Percentiles rank a stretch among this genome's conserved stretches.
phyloP scores from a whole-genome alignment of 202 grass and related monocot genomes.

The Musa balbisiana region DNA sequence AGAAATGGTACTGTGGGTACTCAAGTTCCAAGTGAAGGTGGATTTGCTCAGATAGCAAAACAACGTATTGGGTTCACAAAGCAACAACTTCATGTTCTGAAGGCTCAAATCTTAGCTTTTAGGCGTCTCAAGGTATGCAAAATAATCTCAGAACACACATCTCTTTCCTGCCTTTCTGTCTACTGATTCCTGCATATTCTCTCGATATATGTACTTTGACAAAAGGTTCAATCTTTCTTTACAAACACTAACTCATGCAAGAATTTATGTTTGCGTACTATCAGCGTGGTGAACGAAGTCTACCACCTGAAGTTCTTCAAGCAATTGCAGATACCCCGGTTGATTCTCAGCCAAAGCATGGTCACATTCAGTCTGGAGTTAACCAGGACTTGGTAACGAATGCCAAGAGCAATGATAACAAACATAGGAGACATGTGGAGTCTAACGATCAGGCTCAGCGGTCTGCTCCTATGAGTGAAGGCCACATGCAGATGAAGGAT shows the following conservation, averaged over 20 bases:
- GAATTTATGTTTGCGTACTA: background rate
- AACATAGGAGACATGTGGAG: slow-evolving; percentile 43
- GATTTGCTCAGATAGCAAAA: background rate
- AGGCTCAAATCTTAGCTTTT: slow-evolving; percentile 25
- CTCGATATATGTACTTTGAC: background rate
- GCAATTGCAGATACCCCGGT: slow-evolving; percentile 47
- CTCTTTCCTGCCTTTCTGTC: background rate
- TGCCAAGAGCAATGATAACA: slow-evolving; percentile 28
- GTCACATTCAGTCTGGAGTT: slow-evolving; percentile 20
- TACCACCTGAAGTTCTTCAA: slow-evolving; percentile 90
- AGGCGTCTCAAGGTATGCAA: slow-evolving; percentile 15
- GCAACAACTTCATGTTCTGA: slow-evolving; percentile 25
- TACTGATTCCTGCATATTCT: background rate
- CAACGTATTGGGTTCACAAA: slow-evolving; percentile 18
- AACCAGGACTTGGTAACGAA: slow-evolving; percentile 24
- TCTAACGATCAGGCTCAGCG: slow-evolving; percentile 42
- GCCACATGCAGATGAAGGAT: slow-evolving; percentile 51
- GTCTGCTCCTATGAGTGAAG: slow-evolving; percentile 40
- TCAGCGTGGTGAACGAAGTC: slow-evolving; percentile 82
- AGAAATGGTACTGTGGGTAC: background rate
- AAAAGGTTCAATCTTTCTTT: background rate
- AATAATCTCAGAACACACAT: background rate
- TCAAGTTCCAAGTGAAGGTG: slow-evolving; percentile 3
- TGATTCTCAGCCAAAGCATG: slow-evolving; percentile 45
- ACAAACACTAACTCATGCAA: background rate